Base-by-base conservation (phyloP, 345 rosid genomes). In the Luvunga scandens region DNA sequence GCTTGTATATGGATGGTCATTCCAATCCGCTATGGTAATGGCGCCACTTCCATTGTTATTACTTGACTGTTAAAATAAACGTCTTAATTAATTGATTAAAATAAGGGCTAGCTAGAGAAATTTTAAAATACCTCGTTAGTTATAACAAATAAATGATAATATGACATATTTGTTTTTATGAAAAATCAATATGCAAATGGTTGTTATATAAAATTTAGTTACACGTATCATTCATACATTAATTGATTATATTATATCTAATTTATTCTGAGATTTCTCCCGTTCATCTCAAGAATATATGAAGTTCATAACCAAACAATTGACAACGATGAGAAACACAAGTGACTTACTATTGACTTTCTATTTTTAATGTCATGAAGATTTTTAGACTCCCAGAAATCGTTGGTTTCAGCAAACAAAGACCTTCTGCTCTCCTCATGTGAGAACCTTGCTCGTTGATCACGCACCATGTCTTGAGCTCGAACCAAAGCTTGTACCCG, bases 401-500 rank as follows among this genome's bases (percentile, higher is more conserved):
- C 77, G 72, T 78, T 84, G 71, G 86, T 63, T 72, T 85, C 90
- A 79, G 82, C 84, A 53, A 90, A 84, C 90, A 85, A 83, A 33
- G 93, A 86, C 80, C 84, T 85, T 73, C 91, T 70, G 64, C 91
- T 67, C 9, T 86, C 83, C 75, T 90, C 83, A 9, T 71, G 74
- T 16, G 89, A 90, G 76, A 80, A 66, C 84, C 76, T 79, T 64
- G 91, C 80, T 77, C 90, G 81, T 83, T 93, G 95, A 55, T 86
- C 85, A 9, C 88, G 86, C 25, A 91, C 90, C 80, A 91, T 87
- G 25, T 90, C 88, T 78, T 95, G 98, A 33, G 91, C 94, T 65
- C 97, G 81, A 63, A 95, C 91, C 75, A 95, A 79, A 64, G 97
- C 93, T 78, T 93, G 92, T 81, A 95, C 88, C 83, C 93, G 90